These are phyloP conservation scores for Macadamia integrifolia DNA, from an alignment of 164 flowering plant genomes.

Conservation along the genomic window DNA sequence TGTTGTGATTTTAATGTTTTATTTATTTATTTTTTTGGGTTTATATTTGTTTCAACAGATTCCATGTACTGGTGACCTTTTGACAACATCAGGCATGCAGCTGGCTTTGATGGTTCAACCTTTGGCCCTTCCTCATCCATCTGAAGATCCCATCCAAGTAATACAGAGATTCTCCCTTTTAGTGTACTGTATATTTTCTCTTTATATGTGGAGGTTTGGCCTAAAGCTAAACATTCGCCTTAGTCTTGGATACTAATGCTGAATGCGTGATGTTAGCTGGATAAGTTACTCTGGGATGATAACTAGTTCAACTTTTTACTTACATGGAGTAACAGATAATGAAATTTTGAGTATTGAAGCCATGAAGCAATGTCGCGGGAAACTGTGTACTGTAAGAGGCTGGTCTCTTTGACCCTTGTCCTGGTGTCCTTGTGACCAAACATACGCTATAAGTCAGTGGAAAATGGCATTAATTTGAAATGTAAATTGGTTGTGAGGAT, in stretches of 20 bases:
- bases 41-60: slow-evolving; percentile 40
- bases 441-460: too few species aligned
- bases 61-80: slow-evolving; percentile 86
- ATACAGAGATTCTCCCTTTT: background rate
- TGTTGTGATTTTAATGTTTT: background rate
- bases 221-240: too few species aligned
- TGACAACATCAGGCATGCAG: slow-evolving; percentile 90
- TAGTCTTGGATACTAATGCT: background rate
- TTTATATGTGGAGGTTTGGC: background rate
- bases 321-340: too few species aligned
- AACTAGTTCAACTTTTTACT: too few species aligned
- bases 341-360: too few species aligned
- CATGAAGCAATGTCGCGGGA: too few species aligned
- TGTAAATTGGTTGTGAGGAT: too few species aligned
- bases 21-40: background rate
- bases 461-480: too few species aligned
- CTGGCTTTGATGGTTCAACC: slow-evolving; percentile 93
- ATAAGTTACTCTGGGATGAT: too few species aligned
- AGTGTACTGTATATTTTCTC: background rate
- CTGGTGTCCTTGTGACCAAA: too few species aligned
- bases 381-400: too few species aligned
- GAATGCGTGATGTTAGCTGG: background rate
- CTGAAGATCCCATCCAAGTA: slow-evolving; percentile 97
- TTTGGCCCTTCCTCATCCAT: slow-evolving; percentile 93
- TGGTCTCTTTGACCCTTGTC: too few species aligned